phyloP scores from a whole-genome alignment of 768 basidiomycete genomes.

The Leccinum pellstonianum region DNA sequence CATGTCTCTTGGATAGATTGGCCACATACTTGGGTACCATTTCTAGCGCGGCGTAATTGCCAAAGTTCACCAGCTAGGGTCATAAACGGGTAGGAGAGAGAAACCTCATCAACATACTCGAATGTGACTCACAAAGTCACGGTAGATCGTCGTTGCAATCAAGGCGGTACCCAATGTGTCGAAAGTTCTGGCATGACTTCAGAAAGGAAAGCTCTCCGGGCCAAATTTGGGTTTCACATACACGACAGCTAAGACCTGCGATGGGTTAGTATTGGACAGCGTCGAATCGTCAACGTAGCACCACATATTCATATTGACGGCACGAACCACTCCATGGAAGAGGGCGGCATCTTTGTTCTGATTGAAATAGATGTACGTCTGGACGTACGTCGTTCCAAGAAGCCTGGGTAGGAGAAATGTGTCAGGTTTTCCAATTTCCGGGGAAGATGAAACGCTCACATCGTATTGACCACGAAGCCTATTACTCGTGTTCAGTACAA shows the following conservation, averaged over 20 bases:
- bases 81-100: not conserved
- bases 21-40: not conserved
- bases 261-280: not conserved
- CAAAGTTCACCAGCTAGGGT: constrained; percentile 2
- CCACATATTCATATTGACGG: not conserved
- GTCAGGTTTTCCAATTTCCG: not conserved
- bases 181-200: not conserved
- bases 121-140: constrained; percentile 5
- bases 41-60: not conserved
- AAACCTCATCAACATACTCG: not conserved
- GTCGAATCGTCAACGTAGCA: not conserved
- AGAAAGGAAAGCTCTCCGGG: not conserved
- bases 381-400: constrained; percentile 8
- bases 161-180: constrained; percentile 2
- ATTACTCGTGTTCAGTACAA: not conserved
- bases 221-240: not conserved
- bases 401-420: not conserved
- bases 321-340: constrained; percentile 5
- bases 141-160: not conserved
- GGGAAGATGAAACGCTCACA: not conserved
- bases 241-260: constrained; percentile 5
- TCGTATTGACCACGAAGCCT: constrained; percentile 12
- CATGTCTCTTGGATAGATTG: not conserved
- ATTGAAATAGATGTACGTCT: constrained; percentile 5
- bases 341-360: not conserved